These are phyloP conservation scores for Penicillium sp. DNA, from an alignment of 2,329 filamentous ascomycete species.

Conservation along the genomic window DNA sequence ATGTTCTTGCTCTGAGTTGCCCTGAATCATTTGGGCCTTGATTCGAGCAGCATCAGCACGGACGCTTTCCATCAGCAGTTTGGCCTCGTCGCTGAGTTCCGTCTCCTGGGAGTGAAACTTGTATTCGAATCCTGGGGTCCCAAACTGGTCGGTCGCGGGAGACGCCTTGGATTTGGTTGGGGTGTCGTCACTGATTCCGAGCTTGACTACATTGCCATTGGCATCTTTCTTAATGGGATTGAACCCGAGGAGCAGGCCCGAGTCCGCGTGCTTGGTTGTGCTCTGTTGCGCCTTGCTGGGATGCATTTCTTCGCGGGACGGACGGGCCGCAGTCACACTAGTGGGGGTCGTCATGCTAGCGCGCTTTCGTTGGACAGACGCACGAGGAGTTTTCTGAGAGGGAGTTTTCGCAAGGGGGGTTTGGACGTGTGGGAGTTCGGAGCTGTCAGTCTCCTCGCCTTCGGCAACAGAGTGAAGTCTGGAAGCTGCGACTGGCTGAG, in stretches of 20 bases:
- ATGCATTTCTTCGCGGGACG: constrained; percentile 81
- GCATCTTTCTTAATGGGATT: constrained; percentile 62
- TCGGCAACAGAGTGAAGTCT: constrained; percentile 50
- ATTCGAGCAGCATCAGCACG: constrained; percentile 70
- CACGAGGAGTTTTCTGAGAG: constrained; percentile 30
- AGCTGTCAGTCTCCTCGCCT: constrained; percentile 45
- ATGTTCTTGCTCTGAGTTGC: constrained; percentile 57
- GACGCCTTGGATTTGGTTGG: constrained; percentile 44
- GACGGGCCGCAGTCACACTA: constrained; percentile 65
- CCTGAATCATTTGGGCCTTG: constrained; percentile 65
- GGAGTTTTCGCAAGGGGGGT: constrained; percentile 27
- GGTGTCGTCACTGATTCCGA: constrained; percentile 35
- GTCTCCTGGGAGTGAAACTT: constrained; percentile 47
- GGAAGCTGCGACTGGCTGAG: constrained; percentile 20
- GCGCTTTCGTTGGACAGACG: constrained; percentile 26
- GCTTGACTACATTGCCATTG: constrained; percentile 37
- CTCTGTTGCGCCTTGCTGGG: constrained; percentile 75
- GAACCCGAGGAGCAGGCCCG: constrained; percentile 79
- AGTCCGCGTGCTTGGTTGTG: constrained; percentile 74
- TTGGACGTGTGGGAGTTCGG: constrained; percentile 28
- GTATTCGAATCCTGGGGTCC: constrained; percentile 49
- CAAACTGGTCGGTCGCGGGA: constrained; percentile 36
- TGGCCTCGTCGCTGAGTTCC: constrained; percentile 52
- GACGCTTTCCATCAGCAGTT: constrained; percentile 63
- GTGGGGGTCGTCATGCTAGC: constrained; percentile 37